phyloP scores from a whole-genome alignment of 371 early-diverging fungal genomes.

The Apophysomyces variabilis region DNA sequence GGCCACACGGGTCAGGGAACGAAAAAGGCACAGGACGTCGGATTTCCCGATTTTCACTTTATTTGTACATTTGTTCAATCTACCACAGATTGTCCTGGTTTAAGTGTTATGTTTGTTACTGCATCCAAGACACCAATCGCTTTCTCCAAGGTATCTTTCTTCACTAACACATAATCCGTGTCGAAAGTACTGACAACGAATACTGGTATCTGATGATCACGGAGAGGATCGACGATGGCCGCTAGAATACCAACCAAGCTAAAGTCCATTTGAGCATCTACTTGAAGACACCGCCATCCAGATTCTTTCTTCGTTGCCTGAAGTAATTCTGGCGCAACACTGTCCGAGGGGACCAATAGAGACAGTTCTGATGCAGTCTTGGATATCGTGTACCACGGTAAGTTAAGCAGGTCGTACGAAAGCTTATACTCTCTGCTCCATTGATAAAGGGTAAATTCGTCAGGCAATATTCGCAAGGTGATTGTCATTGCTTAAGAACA shows the following conservation, averaged over 20 bases:
- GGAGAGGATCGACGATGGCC: conserved; percentile 59
- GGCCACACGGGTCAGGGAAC: background rate
- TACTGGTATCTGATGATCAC: conserved; percentile 62
- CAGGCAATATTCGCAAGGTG: conserved; percentile 34
- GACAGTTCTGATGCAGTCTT: conserved; percentile 64
- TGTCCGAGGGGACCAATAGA: conserved; percentile 52
- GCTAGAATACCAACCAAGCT: conserved; percentile 76
- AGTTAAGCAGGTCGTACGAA: conserved; percentile 17
- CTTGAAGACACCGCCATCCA: conserved; percentile 67
- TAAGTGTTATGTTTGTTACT: conserved; percentile 15
- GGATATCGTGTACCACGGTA: conserved; percentile 60
- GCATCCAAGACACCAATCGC: conserved; percentile 48
- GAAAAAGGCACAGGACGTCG: background rate
- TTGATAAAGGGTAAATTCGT: conserved; percentile 44
- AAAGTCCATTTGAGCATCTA: conserved; percentile 76
- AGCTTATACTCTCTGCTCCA: conserved; percentile 26
- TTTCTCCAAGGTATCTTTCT: conserved; percentile 54
- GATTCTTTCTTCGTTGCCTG: conserved; percentile 53
- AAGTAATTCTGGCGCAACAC: conserved; percentile 19
- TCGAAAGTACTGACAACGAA: conserved; percentile 81
- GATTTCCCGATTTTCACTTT: background rate
- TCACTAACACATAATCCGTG: conserved; percentile 81
- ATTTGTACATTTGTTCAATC: background rate
- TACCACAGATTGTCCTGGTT: conserved; percentile 18
- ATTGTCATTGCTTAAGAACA: conserved; percentile 13